Evolutionary conservation across 805 yeast genomes (phyloP), one percentile per base, ranked within the genome.

Genomic region (Vanderwaltozyma verrucispora): DNA sequence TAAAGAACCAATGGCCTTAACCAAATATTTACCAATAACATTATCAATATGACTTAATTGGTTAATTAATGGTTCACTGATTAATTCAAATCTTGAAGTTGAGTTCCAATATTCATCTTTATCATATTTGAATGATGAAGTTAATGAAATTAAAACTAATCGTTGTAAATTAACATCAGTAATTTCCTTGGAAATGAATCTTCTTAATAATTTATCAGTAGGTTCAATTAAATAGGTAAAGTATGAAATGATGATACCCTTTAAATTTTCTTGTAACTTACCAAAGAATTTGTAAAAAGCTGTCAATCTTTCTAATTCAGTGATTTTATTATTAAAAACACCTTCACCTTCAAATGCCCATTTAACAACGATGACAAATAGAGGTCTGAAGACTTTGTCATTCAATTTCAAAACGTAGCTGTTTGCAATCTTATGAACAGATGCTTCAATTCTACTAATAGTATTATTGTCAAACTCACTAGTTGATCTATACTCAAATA

Each of bases 91-190:
- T 56, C 98, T 75, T 19, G 86, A 74, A 36, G 80, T 80, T 32
- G 86, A 76, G 41, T 82, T 80, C 99, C 99, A 92, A 64, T 84
- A 92, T 52, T 92, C 98, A 50, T 83, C 95, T 53, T 80, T 84
- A 54, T 89, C 96, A 53, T 77, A 80, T 51, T 79, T 83, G 67
- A 92, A 87, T 2, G 96, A 81, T 1, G 85, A 71, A 0, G 79
- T 74, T 45, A 92, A 64, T 0, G 95, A 77, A 45, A 74, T 77
- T 37, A 87, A 64, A 16, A 88, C 59, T 29, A 84, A 62, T 62
- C 95, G 77, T 62, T 86, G 78, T 48, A 87, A 65, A 44, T 75
- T 74, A 33, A 69, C 59, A 39, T 71, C 68, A 24, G 65, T 52
- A 20, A 73, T 40, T 12, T 66, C 66, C 15, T 67, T 69, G 1